Conservation (phyloP, 1,284 basidiomycete genomes). For the Fomitopsis schrenkii region DNA sequence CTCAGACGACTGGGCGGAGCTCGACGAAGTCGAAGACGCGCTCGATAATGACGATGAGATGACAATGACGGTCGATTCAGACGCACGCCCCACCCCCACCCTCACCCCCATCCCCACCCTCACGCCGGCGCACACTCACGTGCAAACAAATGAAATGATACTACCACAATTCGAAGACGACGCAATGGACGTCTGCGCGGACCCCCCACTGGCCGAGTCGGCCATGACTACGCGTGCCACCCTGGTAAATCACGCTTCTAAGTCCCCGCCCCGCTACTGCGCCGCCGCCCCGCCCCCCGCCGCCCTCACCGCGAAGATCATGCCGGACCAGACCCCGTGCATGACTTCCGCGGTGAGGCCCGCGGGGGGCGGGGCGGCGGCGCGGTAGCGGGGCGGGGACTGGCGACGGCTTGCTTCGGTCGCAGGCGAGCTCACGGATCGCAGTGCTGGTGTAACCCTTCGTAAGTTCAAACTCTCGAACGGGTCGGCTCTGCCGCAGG, state of each 20-base stretch:
- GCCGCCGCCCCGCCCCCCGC: neutral
- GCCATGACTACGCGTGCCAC: neutral
- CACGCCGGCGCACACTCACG: too few species aligned
- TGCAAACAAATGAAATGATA: too few species aligned
- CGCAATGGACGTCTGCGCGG: neutral
- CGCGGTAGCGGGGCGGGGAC: neutral
- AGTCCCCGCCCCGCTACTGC: neutral
- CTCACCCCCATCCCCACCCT: too few species aligned
- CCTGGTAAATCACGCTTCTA: neutral
- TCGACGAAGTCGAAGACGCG: neutral
- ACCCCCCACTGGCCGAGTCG: neutral
- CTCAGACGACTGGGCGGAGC: neutral
- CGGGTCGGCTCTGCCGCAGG: neutral
- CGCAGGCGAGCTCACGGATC: neutral
- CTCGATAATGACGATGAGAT: neutral
- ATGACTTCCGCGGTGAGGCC: neutral
- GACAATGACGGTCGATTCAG: neutral
- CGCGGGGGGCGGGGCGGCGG: neutral
- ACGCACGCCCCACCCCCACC: neutral
- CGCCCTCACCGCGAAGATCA: too few species aligned
- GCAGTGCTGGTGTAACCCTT: neutral
- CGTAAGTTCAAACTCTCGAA: neutral
- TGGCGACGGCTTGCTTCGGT: neutral
- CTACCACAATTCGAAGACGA: neutral
- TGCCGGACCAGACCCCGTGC: neutral